These are phyloP conservation scores for Rhizoclosmatium globosum DNA, from an alignment of 192 early-diverging fungal species.

Conservation along the genomic window DNA sequence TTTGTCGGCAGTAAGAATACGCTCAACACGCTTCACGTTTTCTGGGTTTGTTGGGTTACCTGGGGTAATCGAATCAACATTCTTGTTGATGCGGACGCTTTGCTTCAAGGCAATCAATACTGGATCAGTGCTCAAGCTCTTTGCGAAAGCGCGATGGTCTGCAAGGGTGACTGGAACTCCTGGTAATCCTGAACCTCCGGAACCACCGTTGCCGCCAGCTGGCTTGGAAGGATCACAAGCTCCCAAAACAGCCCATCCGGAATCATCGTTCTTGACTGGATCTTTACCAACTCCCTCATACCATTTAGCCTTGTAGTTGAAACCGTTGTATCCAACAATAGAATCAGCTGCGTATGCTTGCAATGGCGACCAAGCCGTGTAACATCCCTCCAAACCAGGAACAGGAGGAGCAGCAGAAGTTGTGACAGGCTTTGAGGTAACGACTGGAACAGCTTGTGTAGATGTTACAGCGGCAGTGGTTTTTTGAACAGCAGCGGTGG, in stretches of 20 bases:
- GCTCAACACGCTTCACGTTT: conserved; percentile 25
- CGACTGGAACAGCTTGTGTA: no score
- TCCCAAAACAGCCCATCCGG: neutral
- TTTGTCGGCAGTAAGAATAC: neutral
- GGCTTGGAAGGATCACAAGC: neutral
- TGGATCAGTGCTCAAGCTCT: neutral
- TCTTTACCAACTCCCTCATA: neutral
- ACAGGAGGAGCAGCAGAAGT: no score
- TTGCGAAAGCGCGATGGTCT: conserved; percentile 1
- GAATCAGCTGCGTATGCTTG: neutral
- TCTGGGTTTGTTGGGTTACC: neutral
- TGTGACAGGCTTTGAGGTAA: no score
- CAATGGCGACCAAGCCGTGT: neutral
- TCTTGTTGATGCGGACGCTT: neutral
- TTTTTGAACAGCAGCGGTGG: no score
- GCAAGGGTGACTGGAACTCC: neutral
- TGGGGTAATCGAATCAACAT: neutral
- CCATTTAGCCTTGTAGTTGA: neutral
- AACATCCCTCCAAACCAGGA: no score
- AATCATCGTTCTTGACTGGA: neutral
- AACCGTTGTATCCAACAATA: neutral
- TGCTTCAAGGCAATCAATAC: neutral
- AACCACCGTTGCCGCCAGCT: neutral
- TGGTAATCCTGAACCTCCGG: neutral
- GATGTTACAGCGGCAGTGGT: no score